Evolutionary conservation across 2,329 filamentous ascomycete species (phyloP).

Genomic region (Fusarium sp.): DNA sequence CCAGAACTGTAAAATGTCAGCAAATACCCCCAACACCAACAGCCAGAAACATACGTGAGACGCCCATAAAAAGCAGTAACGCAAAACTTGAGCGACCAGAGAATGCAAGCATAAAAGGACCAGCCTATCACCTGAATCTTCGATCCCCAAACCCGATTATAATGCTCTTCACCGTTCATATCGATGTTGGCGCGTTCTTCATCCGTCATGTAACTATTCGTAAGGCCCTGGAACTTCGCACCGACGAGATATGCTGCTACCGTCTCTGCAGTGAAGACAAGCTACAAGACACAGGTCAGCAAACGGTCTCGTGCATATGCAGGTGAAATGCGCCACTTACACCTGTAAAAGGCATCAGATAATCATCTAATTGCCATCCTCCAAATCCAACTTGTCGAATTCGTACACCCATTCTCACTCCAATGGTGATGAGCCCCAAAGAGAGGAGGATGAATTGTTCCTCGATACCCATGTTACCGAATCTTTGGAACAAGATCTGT

Average conservation of each 20-base stretch:
- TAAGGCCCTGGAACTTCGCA: constrained; percentile 37
- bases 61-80: constrained; percentile 46
- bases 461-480: constrained; percentile 32
- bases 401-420: constrained; percentile 25
- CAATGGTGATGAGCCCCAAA: constrained; percentile 34
- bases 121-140: constrained; percentile 48
- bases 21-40: background rate
- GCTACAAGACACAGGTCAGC: constrained; percentile 7
- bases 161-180: constrained; percentile 20
- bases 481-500: background rate
- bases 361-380: constrained; percentile 38
- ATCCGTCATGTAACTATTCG: constrained; percentile 39
- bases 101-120: constrained; percentile 48
- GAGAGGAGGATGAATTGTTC: constrained; percentile 41
- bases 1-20: constrained; percentile 28
- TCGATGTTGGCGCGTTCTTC: constrained; percentile 34
- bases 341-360: constrained; percentile 40
- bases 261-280: constrained; percentile 39
- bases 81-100: constrained; percentile 49
- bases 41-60: constrained; percentile 43
- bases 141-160: constrained; percentile 46
- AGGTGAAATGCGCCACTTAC: constrained; percentile 18
- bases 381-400: constrained; percentile 29
- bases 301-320: background rate
- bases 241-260: constrained; percentile 38